phyloP scores from a whole-genome alignment of 305 asterid species.

The Fraxinus latifolia region DNA sequence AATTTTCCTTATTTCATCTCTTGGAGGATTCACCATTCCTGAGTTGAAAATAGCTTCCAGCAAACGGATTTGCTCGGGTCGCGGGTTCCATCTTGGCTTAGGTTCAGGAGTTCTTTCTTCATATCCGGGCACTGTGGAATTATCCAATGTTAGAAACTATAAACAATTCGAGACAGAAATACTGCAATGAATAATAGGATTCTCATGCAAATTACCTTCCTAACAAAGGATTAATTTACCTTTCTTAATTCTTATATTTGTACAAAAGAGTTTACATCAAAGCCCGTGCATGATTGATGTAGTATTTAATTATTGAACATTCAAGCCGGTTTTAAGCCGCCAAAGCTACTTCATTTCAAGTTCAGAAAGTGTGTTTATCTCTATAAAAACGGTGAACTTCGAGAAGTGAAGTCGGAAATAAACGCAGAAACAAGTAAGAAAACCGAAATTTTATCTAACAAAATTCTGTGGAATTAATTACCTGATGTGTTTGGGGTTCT shows the following conservation, averaged over 20 bases:
- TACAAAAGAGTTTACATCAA: background rate
- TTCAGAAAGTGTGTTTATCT: background rate
- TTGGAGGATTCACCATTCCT: constrained; percentile 93
- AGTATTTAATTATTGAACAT: background rate
- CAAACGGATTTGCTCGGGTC: constrained; percentile 88
- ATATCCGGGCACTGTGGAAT: constrained; percentile 30
- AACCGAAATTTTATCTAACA: background rate
- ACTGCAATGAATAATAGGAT: background rate
- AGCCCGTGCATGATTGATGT: background rate
- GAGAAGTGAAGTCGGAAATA: background rate
- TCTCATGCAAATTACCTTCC: background rate
- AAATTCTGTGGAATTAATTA: constrained; percentile 10
- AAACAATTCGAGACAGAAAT: background rate
- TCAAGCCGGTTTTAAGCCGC: background rate
- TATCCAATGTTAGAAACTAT: background rate
- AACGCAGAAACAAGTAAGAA: background rate
- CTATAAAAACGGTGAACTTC: background rate
- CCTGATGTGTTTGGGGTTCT: constrained; percentile 49
- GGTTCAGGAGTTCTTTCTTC: constrained; percentile 95
- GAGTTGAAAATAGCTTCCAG: constrained; percentile 91
- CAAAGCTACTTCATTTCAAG: background rate
- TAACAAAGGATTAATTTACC: background rate
- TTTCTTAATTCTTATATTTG: background rate
- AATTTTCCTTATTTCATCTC: constrained; percentile 84
- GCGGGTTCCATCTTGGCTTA: constrained; percentile 92